phyloP scores from a whole-genome alignment of 1,284 basidiomycete genomes.

The Naganishia cerealis region DNA sequence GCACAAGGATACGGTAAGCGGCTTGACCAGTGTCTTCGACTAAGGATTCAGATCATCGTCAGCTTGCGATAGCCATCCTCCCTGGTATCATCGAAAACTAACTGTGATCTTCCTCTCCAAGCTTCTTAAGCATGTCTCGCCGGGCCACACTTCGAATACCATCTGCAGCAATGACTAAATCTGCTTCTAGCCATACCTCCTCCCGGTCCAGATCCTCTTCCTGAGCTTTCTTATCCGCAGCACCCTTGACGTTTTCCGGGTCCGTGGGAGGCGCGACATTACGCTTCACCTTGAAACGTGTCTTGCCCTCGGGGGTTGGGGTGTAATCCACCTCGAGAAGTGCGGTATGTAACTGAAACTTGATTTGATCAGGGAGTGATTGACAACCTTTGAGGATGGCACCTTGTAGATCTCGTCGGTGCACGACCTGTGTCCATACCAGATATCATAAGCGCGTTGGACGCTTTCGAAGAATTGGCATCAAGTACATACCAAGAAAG shows the following conservation, averaged over 20 bases:
- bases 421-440: slow-evolving; percentile 41
- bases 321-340: slow-evolving; percentile 49
- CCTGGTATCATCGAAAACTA: slow-evolving; percentile 1
- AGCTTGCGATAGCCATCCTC: not conserved
- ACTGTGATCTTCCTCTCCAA: slow-evolving; percentile 48
- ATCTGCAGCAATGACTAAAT: slow-evolving; percentile 51
- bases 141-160: slow-evolving; percentile 50
- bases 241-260: slow-evolving; percentile 16
- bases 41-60: slow-evolving; percentile 15
- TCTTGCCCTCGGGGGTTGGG: slow-evolving; percentile 31
- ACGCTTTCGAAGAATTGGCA: not conserved
- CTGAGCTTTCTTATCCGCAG: not conserved
- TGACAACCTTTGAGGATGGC: slow-evolving; percentile 42
- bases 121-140: slow-evolving; percentile 44
- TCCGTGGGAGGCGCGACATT: slow-evolving; percentile 21
- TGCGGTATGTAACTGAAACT: slow-evolving; percentile 42
- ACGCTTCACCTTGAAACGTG: slow-evolving; percentile 40
- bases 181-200: slow-evolving; percentile 47
- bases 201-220: slow-evolving; percentile 30
- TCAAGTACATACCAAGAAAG: slow-evolving; percentile 39
- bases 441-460: not conserved
- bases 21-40: slow-evolving; percentile 54
- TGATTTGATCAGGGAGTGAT: slow-evolving; percentile 40
- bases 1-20: slow-evolving; percentile 53
- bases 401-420: slow-evolving; percentile 49